phyloP scores from a whole-genome alignment of 2,329 filamentous ascomycete genomes.

The Penicillium sp. region DNA sequence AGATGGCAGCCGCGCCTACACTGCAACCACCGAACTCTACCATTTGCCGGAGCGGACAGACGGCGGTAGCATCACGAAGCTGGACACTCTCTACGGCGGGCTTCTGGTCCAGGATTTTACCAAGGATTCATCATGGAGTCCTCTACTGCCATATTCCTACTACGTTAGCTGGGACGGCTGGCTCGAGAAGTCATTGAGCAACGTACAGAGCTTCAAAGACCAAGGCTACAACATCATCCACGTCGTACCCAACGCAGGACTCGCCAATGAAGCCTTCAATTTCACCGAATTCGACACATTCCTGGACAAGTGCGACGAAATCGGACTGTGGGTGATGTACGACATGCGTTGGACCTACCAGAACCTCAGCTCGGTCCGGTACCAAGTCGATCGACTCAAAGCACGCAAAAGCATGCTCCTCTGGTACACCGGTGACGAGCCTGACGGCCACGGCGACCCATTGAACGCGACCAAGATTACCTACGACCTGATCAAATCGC shows the following conservation, averaged over 20 bases:
- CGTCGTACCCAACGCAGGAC: conserved; percentile 41
- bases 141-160: conserved; percentile 49
- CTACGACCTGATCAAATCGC: conserved; percentile 46
- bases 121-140: conserved; percentile 29
- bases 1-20: conserved; percentile 35
- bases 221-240: conserved; percentile 51
- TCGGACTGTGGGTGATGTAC: conserved; percentile 50
- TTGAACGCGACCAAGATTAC: conserved; percentile 48
- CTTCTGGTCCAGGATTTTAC: conserved; percentile 43
- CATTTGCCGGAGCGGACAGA: conserved; percentile 44
- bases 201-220: conserved; percentile 41
- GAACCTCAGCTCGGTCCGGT: conserved; percentile 37
- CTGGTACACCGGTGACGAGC: conserved; percentile 54
- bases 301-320: conserved; percentile 44
- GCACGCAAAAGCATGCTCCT: conserved; percentile 36
- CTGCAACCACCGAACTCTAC: conserved; percentile 38
- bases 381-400: conserved; percentile 28
- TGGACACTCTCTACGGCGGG: conserved; percentile 50
- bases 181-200: conserved; percentile 33
- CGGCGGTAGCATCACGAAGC: conserved; percentile 46
- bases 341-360: conserved; percentile 46
- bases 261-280: conserved; percentile 40
- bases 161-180: conserved; percentile 46
- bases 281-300: conserved; percentile 39
- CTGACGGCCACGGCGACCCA: conserved; percentile 57